Base-by-base conservation (phyloP, 257 asterid species). In the Fraxinus excelsior region DNA sequence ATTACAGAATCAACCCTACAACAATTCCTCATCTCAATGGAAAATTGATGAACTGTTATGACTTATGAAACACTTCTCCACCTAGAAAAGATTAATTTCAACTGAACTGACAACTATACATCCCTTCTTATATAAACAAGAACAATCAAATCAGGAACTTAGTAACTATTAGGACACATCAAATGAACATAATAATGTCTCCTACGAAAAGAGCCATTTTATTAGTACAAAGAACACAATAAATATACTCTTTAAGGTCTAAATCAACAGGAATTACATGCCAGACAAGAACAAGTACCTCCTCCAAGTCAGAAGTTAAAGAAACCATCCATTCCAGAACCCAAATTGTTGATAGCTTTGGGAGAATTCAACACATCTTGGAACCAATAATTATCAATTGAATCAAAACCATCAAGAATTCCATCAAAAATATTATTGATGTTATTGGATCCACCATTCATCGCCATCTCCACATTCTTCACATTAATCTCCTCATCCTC, bases 321-420 rank as follows among this genome's bases (percentile, higher is more conserved):
- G 86, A 87, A 85, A 72, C 66, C 90, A 35, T 87, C 94, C 56
- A 82, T 74, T 42, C 79, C 92, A 72, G 56, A 49, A 74, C 70
- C 82, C 28, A 18, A 31, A 42, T 14, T 70, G 78, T 65, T n/a
- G n/a, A n/a, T n/a, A n/a, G n/a, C n/a, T n/a, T n/a, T 80, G 12
- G 92, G 76, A 13, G 91, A 82, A 78, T 53, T 76, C 77, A 92
- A 70, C 76, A 74, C 73, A 84, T 89, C 92, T 71, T 83, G 85
- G 70, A 86, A 84, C 80, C 82, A 80, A 76, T 80, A 84, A 70
- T 82, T 70, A 5, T 87, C 93, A 69, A 83, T 66, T 1, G 85
- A 78, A 62, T 73, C 91, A 49, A 88, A 91, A 23, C 82, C 96
- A 77, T 89, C 96, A 5, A 84, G 21, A 73, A 87, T 42, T 14